Conservation (phyloP, 2,329 filamentous ascomycete species). For the Pyrenophora tritici-repentis region DNA sequence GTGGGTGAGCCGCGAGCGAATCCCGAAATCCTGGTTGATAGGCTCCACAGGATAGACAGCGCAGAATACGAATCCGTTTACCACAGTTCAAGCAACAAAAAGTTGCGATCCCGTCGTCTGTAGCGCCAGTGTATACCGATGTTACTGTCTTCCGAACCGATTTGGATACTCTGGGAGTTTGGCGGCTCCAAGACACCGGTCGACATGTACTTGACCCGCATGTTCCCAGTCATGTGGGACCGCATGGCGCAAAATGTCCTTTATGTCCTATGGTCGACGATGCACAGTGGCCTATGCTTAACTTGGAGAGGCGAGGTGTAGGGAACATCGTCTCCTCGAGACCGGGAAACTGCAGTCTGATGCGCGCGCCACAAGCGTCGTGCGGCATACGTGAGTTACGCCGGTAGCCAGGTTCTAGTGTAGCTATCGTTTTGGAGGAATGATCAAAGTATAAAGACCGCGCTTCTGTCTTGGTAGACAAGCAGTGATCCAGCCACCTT, state of each 20-base stretch:
- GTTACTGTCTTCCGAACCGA: slow-evolving; percentile 1
- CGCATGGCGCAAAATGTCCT: slow-evolving; percentile 9
- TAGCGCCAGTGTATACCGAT: slow-evolving; percentile 9
- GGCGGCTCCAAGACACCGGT: slow-evolving; percentile 6
- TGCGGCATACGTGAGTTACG: slow-evolving; percentile 12
- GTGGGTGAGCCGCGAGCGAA: neutral
- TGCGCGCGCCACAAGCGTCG: slow-evolving; percentile 24
- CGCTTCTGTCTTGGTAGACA: neutral
- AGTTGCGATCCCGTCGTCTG: neutral
- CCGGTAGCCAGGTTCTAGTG: slow-evolving; percentile 1
- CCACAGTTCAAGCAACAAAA: neutral
- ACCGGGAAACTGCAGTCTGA: slow-evolving; percentile 16
- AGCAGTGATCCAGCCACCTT: slow-evolving; percentile 1
- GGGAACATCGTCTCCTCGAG: slow-evolving; percentile 18
- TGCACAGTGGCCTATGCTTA: slow-evolving; percentile 11
- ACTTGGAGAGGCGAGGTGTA: slow-evolving; percentile 9
- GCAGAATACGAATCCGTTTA: neutral
- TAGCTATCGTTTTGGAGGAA: slow-evolving; percentile 3
- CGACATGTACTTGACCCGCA: slow-evolving; percentile 12
- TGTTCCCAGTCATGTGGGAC: slow-evolving; percentile 7
- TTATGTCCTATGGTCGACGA: slow-evolving; percentile 1
- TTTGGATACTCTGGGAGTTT: slow-evolving; percentile 5
- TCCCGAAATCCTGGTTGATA: neutral
- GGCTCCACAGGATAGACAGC: neutral
- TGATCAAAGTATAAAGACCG: slow-evolving; percentile 18